Base-by-base conservation (phyloP, 352 stramenopile genomes). In the Elongisporangium undulatum region DNA sequence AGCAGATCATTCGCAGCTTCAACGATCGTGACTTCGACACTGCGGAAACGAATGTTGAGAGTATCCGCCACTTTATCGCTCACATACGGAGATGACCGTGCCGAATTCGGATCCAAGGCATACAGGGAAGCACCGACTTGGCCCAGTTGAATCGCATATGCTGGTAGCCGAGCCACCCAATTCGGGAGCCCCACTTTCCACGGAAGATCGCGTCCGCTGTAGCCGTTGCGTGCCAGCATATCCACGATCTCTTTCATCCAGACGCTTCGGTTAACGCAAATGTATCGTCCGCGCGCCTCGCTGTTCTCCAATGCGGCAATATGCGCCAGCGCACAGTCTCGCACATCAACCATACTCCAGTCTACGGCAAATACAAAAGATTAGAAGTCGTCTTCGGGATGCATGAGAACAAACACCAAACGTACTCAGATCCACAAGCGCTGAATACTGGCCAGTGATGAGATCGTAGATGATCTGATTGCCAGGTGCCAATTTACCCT, bases 231-330 rank as follows among this genome's bases (percentile, higher is more conserved):
- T 2, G 85, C 69, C 12, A 96, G 64, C n/a, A 85, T 88, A 48
- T 96, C 85, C 4, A 96, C 87, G 51, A 96, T 82, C 20, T 96
- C 87, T 57, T 92, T 93, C 82, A 96, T 90, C 85, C 83, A 96
- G 3, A 96, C 72, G 1, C 62, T 92, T 49, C 72, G 77, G 59
- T 94, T 93, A 15, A 96, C 87, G 48, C 83, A 94, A 53, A 94
- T 94, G 67, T 96, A 96, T 29, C 87, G 82, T 7, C 84, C 83
- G 52, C 81, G 78, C 20, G 87, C 87, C 49, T 94, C 85, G 29
- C 87, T 87, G 58, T 94, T 92, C 61, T 96, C 87, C 22, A 96
- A 61, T 2, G 85, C 83, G 15, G 79, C 77, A 62, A 94, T 85
- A 61, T 96, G 87, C 1, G 85, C 83, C n/a, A 72, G 56, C 5